These are phyloP conservation scores for Triglochin maritima DNA, from an alignment of 106 monocot genomes.

Conservation along the genomic window DNA sequence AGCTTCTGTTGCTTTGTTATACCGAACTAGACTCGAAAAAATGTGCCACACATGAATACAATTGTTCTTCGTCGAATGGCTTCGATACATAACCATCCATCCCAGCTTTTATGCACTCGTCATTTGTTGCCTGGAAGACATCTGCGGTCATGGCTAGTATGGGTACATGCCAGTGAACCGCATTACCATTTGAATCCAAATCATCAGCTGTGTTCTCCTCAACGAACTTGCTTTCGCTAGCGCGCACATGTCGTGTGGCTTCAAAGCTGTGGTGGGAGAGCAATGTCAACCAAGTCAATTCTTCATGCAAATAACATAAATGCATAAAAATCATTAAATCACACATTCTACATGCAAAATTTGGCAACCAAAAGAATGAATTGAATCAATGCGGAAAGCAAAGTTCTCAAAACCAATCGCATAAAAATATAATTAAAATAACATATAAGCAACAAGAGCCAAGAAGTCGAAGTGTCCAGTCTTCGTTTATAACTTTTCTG, in stretches of 20 bases:
- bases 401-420: no score
- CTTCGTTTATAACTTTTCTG: no score
- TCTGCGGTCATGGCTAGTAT: slow-evolving; percentile 93
- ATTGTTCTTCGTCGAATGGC: slow-evolving; percentile 79
- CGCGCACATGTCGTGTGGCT: slow-evolving; percentile 54
- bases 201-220: slow-evolving; percentile 19
- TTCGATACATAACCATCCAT: slow-evolving; percentile 93
- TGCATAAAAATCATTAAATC: no score
- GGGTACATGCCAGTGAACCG: slow-evolving; percentile 51
- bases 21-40: slow-evolving; percentile 38
- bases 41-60: slow-evolving; percentile 73
- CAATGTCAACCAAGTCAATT: background rate
- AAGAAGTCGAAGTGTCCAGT: no score
- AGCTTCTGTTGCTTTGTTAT: slow-evolving; percentile 5
- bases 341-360: no score
- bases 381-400: no score
- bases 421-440: no score
- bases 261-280: slow-evolving; percentile 43
- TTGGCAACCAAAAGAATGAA: no score
- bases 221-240: slow-evolving; percentile 35
- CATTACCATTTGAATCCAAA: slow-evolving; percentile 25
- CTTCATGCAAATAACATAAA: background rate
- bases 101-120: slow-evolving; percentile 55
- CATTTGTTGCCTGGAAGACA: slow-evolving; percentile 86
- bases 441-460: no score